Evolutionary conservation across 768 basidiomycete genomes (phyloP).

Genomic region (Phaffia australis): DNA sequence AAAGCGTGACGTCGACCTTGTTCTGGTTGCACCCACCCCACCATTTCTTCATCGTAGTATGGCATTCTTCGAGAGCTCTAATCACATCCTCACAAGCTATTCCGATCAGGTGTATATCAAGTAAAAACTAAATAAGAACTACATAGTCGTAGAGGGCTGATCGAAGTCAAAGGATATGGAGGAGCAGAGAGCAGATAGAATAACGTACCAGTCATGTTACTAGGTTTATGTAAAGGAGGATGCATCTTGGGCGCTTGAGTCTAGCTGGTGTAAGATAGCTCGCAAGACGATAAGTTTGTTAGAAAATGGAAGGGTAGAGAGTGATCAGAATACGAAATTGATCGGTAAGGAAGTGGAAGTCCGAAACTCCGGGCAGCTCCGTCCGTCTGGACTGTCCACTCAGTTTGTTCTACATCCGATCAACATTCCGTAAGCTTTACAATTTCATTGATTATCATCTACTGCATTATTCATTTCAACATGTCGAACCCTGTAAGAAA

Average conservation of each 20-base stretch:
- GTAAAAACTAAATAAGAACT: background rate
- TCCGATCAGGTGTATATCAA: background rate
- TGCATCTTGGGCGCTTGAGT: slow-evolving; percentile 8
- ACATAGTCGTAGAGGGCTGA: background rate
- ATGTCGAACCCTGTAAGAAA: too few species aligned
- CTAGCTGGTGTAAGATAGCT: too few species aligned
- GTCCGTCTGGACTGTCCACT: too few species aligned
- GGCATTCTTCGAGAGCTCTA: slow-evolving; percentile 18
- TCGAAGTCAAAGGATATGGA: background rate
- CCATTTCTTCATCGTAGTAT: slow-evolving; percentile 15
- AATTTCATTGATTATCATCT: too few species aligned
- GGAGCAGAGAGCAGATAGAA: background rate
- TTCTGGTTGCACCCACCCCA: slow-evolving; percentile 21
- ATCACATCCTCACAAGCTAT: slow-evolving; percentile 22
- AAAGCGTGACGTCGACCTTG: slow-evolving; percentile 15
- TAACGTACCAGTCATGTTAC: slow-evolving; percentile 15
- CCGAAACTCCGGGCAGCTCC: too few species aligned
- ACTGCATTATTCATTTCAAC: too few species aligned
- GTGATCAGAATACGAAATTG: too few species aligned
- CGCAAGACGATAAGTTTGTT: too few species aligned
- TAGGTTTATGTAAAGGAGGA: slow-evolving; percentile 22
- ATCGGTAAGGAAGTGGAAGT: too few species aligned
- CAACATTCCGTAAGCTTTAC: too few species aligned
- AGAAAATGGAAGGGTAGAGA: too few species aligned
- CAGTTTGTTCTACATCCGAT: too few species aligned